Percentiles rank a stretch among this genome's conserved stretches.
phyloP scores from a whole-genome alignment of 2,329 filamentous ascomycete genomes.

The Neophaeococcomyces mojaviensis region DNA sequence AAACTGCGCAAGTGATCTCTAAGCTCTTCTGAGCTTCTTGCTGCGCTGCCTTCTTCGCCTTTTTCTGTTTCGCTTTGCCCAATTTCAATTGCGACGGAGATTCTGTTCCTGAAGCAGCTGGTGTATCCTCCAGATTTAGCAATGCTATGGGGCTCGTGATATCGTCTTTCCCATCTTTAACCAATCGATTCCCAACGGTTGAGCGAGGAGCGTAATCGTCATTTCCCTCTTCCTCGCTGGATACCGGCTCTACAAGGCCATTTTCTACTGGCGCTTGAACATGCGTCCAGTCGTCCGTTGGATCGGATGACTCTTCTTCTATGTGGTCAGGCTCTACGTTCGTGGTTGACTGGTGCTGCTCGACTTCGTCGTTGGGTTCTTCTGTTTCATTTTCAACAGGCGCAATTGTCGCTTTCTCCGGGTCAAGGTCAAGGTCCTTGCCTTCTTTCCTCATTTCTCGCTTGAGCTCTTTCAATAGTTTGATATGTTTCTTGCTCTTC shows the following conservation, averaged over 20 bases:
- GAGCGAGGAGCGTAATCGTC: constrained; percentile 39
- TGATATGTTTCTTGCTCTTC: constrained; percentile 92
- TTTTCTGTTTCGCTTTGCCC: constrained; percentile 48
- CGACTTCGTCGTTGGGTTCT: constrained; percentile 13
- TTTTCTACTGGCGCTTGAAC: constrained; percentile 2
- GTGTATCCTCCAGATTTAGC: constrained; percentile 14
- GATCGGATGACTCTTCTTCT: not conserved
- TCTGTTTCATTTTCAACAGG: constrained; percentile 12
- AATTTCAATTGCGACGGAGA: constrained; percentile 27
- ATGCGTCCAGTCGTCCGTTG: not conserved
- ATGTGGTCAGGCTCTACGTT: constrained; percentile 14
- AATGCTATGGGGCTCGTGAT: constrained; percentile 19
- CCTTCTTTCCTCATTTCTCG: constrained; percentile 80
- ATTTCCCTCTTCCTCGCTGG: constrained; percentile 23
- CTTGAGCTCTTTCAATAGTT: constrained; percentile 71
- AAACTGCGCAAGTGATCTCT: constrained; percentile 66
- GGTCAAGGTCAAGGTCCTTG: constrained; percentile 33
- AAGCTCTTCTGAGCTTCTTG: constrained; percentile 6
- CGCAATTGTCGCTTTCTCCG: constrained; percentile 14
- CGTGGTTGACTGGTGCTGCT: constrained; percentile 13
- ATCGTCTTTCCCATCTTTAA: constrained; percentile 11
- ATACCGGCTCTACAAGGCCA: constrained; percentile 1
- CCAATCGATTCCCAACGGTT: constrained; percentile 34
- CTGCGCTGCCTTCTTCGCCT: constrained; percentile 42
- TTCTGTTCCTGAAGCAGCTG: constrained; percentile 18